Percentiles rank a stretch among this genome's conserved stretches.
These are phyloP conservation scores for Aureobasidium sp. DNA, from an alignment of 2,329 filamentous ascomycete genomes.

Conservation along the genomic window DNA sequence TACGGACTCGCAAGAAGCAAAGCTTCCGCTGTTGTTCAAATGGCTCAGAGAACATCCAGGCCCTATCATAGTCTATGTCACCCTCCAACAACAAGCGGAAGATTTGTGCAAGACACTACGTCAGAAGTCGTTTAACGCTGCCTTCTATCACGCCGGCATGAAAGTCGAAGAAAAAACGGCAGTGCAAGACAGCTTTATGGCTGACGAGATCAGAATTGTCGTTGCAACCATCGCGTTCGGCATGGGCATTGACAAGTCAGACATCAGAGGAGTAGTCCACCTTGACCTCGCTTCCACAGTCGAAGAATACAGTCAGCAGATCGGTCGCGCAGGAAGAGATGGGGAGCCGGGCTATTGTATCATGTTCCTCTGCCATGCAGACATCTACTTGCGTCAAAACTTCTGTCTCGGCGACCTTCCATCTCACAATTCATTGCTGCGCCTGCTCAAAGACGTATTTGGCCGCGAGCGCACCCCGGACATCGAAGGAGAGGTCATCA, in stretches of 20 bases:
- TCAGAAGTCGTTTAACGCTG: constrained; percentile 35
- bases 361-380: constrained; percentile 51
- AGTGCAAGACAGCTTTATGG: constrained; percentile 49
- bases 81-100: constrained; percentile 49
- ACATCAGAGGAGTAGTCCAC: constrained; percentile 51
- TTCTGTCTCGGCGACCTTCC: constrained; percentile 56
- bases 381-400: constrained; percentile 53
- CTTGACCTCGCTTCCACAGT: constrained; percentile 47
- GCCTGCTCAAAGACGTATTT: constrained; percentile 49
- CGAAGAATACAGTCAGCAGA: constrained; percentile 53
- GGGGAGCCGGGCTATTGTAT: constrained; percentile 49
- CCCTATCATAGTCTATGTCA: constrained; percentile 56
- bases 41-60: constrained; percentile 49
- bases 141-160: constrained; percentile 48
- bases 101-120: constrained; percentile 35
- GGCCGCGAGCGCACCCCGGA: constrained; percentile 23
- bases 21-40: constrained; percentile 38
- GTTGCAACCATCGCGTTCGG: constrained; percentile 54
- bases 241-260: constrained; percentile 53
- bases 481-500: constrained; percentile 39
- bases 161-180: constrained; percentile 38
- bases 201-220: constrained; percentile 38
- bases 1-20: constrained; percentile 37
- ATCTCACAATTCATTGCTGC: constrained; percentile 42
- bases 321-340: constrained; percentile 51